These are phyloP conservation scores for Tulasnella sp. DNA, from an alignment of 768 basidiomycete genomes.

Conservation along the genomic window DNA sequence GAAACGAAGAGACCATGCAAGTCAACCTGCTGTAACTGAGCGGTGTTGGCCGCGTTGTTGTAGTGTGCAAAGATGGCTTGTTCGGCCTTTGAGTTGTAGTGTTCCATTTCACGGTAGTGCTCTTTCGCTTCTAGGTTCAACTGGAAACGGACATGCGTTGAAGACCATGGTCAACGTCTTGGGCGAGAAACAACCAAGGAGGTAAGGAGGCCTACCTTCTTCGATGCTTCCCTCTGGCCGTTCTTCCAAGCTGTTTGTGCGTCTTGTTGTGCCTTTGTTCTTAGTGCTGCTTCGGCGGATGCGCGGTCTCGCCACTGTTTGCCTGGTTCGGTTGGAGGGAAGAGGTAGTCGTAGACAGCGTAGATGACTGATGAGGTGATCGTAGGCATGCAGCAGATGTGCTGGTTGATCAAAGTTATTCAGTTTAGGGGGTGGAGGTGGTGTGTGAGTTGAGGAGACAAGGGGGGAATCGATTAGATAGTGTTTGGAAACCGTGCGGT, in stretches of 20 bases:
- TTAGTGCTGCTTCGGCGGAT: neutral
- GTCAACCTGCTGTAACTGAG: conserved; percentile 8
- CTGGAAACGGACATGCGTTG: neutral
- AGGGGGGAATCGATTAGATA: neutral
- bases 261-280: neutral
- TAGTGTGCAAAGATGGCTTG: neutral
- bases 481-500: neutral
- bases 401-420: no score
- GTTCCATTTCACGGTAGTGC: conserved; percentile 7
- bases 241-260: neutral
- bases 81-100: conserved; percentile 14
- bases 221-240: neutral
- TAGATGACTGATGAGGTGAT: neutral
- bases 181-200: neutral
- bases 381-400: neutral
- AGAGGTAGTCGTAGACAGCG: neutral
- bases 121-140: neutral
- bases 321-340: conserved; percentile 7
- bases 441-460: neutral
- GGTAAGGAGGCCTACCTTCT: neutral
- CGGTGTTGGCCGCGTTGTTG: neutral
- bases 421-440: neutral
- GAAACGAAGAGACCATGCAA: conserved; percentile 6
- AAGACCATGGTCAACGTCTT: neutral
- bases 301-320: neutral